Base-by-base conservation (phyloP, 139 green algal genomes). In the Monoraphidium neglectum region DNA sequence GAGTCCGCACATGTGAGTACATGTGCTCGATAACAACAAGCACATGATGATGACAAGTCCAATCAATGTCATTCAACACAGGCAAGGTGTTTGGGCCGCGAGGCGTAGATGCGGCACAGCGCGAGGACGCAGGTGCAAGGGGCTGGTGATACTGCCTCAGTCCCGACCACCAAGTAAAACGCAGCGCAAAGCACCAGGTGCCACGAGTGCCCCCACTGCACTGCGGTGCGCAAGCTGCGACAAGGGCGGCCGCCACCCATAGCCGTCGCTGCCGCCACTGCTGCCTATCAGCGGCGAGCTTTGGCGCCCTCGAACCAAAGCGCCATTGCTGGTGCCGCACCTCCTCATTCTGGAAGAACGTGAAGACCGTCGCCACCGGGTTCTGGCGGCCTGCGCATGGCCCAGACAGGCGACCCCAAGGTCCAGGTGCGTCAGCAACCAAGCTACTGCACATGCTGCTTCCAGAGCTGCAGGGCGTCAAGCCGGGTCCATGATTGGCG, bases 341-440 rank as follows among this genome's bases (percentile, higher is more conserved):
- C 78, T 98, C 95, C 62, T 98, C 93, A 43, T 93, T 92, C 53
- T 93, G 88, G 70, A 97, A 94, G 87, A 98, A 99, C 82, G 96
- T 97, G 86, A 99, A 99, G 2, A 97, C 92, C 6, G 91, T 83
- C 43, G 81, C 83, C 10, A 33, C 72, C 15, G 72, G 62, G 61
- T 71, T 71, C 21, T 35, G 24, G 13, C 15, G n/a, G 18, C n/a
- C n/a, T n/a, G n/a, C 68, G 18, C 72, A 57, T n/a, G 53, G 43
- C 67, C 33, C 40, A 61, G 16, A 38, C 21, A 66, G 35, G 12
- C 43, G 21, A 28, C 23, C 37, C 47, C 33, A 4, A 37, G 4
- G 23, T 30, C 5, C 13, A 70, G 24, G 21, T 35, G 38, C 37
- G 26, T 59, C 23, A 57, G 36, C 28, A 63, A 12, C 12, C 36